Base-by-base conservation (phyloP, 345 rosid species). In the Eucalyptus caleyi region DNA sequence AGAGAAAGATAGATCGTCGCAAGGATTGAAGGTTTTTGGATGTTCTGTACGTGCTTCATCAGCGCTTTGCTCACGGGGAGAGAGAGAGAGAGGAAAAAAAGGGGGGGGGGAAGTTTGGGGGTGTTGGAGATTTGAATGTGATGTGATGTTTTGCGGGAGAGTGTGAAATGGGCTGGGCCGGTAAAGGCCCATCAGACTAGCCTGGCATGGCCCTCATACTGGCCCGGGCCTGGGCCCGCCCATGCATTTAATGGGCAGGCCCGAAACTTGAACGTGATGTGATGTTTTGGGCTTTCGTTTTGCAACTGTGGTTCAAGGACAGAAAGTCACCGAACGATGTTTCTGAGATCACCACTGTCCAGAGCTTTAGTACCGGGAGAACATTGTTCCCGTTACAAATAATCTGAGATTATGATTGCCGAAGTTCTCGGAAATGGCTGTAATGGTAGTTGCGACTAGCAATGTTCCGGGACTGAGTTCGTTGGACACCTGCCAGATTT, bases 81-180 rank as follows among this genome's bases (percentile, higher is more conserved):
- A 3, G 9, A 50, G 3, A 50, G 24, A 53, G 24, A 4, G 3
- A 7, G 4, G 2, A 3, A 1, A 3, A 56, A 40, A 2, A 1
- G 5, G 10, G 1, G 9, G 50, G 49, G 8, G 54, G 56, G 19
- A 8, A 42, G 2, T 5, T 14, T 11, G 3, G 5, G 42, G 86
- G 86, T 8, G 23, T 67, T n/a, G 24, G 67, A 53, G 87, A 18
- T 80, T 82, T 34, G 87, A 88, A 83, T 60, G 42, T 37, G 47
- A 21, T 19, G 65, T 2, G 69, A 50, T n/a, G 40, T 67, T n/a
- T 60, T 44, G 82, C 8, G 83, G 56, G 26, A 45, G 88, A 4
- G 44, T 18, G 15, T 6, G 23, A 72, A 77, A 77, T 77, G 83
- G 27, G 27, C 83, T 44, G 83, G 45, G 82, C 82, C 45, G 2